Percentiles rank a stretch among this genome's conserved stretches.
These are phyloP conservation scores for Lepidium didymum DNA, from an alignment of 345 rosid species.

Conservation along the genomic window DNA sequence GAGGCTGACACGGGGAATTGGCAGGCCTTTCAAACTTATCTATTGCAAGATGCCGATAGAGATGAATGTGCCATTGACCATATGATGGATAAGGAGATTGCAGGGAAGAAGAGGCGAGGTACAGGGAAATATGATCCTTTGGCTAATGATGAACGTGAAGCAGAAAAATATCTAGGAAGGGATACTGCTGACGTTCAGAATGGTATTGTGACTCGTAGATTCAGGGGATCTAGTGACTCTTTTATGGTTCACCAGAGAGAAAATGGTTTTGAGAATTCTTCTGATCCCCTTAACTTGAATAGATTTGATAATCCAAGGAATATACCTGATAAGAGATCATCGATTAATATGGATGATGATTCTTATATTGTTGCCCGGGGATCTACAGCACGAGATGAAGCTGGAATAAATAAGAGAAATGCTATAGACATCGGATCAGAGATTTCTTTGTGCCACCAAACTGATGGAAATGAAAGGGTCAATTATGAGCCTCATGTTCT, in stretches of 20 bases:
- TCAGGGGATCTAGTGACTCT: slow-evolving; percentile 45
- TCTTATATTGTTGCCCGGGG: slow-evolving; percentile 69
- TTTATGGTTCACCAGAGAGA: slow-evolving; percentile 38
- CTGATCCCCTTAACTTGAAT: slow-evolving; percentile 45
- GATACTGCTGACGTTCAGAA: slow-evolving; percentile 37
- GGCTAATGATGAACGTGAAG: slow-evolving; percentile 38
- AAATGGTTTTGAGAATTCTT: slow-evolving; percentile 33
- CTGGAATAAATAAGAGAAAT: slow-evolving; percentile 38
- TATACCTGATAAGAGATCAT: slow-evolving; percentile 38
- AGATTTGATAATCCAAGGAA: slow-evolving; percentile 43
- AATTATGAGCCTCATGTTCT: slow-evolving; percentile 79
- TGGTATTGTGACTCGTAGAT: slow-evolving; percentile 39
- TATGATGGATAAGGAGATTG: slow-evolving; percentile 55
- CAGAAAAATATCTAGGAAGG: slow-evolving; percentile 40
- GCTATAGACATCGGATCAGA: slow-evolving; percentile 63
- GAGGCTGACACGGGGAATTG: slow-evolving; percentile 67
- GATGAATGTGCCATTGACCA: slow-evolving; percentile 42
- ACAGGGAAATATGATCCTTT: slow-evolving; percentile 51
- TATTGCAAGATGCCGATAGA: slow-evolving; percentile 75
- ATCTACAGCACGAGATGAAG: slow-evolving; percentile 36
- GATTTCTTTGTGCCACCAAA: slow-evolving; percentile 37
- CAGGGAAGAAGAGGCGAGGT: slow-evolving; percentile 43
- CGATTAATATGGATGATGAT: slow-evolving; percentile 55
- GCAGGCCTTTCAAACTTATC: slow-evolving; percentile 79
- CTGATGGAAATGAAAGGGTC: slow-evolving; percentile 35